A percentile compares a stretch with the other conserved stretches of the same genome.
Evolutionary conservation across 2,329 filamentous ascomycete species (phyloP).

Genomic region (Fusarium acutatum): DNA sequence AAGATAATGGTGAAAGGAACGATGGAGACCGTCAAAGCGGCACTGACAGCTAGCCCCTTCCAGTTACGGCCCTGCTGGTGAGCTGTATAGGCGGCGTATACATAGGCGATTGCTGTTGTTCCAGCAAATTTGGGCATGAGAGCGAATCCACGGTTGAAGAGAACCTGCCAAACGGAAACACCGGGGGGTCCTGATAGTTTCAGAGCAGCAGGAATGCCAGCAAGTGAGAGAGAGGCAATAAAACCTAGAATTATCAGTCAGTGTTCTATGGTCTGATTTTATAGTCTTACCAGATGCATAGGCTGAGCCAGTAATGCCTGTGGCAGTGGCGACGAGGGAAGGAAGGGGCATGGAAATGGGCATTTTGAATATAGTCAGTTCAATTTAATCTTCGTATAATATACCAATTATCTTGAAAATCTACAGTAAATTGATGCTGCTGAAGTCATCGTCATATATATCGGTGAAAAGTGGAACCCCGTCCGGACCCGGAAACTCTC

Average conservation of each 20-base stretch:
- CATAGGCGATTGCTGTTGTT: slow-evolving; percentile 46
- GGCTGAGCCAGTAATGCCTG: slow-evolving; percentile 50
- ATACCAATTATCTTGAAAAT: background rate
- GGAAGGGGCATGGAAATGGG: slow-evolving; percentile 40
- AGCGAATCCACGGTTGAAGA: slow-evolving; percentile 49
- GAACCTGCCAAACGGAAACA: slow-evolving; percentile 48
- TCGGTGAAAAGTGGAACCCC: slow-evolving; percentile 22
- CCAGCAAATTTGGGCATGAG: slow-evolving; percentile 50
- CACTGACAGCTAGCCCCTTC: slow-evolving; percentile 47
- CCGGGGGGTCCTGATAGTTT: slow-evolving; percentile 40
- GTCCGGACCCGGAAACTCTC: slow-evolving; percentile 27
- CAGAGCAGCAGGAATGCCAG: slow-evolving; percentile 46
- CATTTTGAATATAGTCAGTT: background rate
- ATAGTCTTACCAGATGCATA: slow-evolving; percentile 47
- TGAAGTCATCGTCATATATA: background rate
- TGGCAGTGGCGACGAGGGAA: slow-evolving; percentile 47
- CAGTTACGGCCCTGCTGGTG: slow-evolving; percentile 41
- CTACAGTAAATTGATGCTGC: background rate
- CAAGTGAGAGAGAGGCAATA: slow-evolving; percentile 48
- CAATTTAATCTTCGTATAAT: background rate
- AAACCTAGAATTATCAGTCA: slow-evolving; percentile 43
- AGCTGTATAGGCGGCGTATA: slow-evolving; percentile 49
- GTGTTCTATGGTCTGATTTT: too few species aligned
- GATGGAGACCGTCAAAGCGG: slow-evolving; percentile 47
- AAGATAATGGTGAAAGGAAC: slow-evolving; percentile 51